phyloP scores from a whole-genome alignment of 345 rosid species.

The Eucalyptus globulus region DNA sequence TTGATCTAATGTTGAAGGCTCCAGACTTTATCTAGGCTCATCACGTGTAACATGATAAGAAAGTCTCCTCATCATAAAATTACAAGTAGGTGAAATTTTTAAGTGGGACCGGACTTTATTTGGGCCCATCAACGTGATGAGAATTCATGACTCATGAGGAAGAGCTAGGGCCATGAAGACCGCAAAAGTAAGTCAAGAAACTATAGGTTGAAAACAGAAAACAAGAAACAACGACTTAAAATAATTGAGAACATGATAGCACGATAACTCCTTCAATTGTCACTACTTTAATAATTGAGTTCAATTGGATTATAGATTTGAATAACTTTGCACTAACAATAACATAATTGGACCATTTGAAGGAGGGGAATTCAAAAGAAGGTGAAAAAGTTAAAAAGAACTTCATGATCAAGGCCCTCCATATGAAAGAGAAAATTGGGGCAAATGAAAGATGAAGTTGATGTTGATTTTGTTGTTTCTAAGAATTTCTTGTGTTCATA shows the following conservation, averaged over 20 bases:
- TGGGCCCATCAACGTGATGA: not conserved
- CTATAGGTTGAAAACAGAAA: not conserved
- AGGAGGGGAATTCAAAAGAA: not conserved
- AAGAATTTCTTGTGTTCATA: not conserved
- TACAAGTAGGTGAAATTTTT: not conserved
- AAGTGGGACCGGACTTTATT: not conserved
- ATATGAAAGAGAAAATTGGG: accelerated
- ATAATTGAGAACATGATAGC: not conserved
- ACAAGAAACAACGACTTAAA: not conserved
- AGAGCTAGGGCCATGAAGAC: not conserved
- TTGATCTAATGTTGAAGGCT: no score
- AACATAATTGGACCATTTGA: not conserved
- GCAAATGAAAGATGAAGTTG: not conserved
- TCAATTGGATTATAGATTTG: no score
- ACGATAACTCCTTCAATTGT: not conserved
- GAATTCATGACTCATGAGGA: not conserved
- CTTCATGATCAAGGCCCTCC: not conserved
- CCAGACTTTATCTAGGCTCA: no score
- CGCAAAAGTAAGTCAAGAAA: not conserved
- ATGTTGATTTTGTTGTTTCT: not conserved
- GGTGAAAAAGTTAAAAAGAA: not conserved
- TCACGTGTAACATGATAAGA: no score
- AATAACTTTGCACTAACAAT: not conserved
- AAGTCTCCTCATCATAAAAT: not conserved
- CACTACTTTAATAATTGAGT: not conserved